phyloP scores from a whole-genome alignment of 495 filamentous ascomycete species.

The Hyaloscypha variabilis region DNA sequence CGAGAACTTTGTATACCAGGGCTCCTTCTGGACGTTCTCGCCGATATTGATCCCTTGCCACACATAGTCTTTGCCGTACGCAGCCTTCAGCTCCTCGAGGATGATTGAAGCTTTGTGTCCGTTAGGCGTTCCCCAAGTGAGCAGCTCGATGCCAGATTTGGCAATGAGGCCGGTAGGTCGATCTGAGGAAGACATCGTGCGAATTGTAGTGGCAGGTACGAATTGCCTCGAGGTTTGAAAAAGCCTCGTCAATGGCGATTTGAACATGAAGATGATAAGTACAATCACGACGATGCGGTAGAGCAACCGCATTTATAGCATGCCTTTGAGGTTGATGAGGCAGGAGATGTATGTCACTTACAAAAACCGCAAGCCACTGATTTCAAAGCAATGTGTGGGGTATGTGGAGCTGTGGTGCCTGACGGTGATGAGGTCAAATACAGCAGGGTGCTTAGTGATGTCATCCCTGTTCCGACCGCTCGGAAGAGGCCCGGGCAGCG shows the following conservation, averaged over 20 bases:
- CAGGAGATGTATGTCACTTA: background rate
- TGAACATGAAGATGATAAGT: conserved; percentile 22
- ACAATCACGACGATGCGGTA: conserved; percentile 6
- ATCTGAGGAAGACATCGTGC: conserved; percentile 32
- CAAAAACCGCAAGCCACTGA: background rate
- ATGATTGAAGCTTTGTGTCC: conserved; percentile 71
- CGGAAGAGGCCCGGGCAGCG: background rate
- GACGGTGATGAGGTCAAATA: background rate
- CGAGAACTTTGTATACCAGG: conserved; percentile 64
- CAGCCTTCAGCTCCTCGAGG: conserved; percentile 72
- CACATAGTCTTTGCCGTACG: conserved; percentile 59
- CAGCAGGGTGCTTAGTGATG: background rate
- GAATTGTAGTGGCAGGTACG: conserved; percentile 8
- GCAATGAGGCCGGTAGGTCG: conserved; percentile 53
- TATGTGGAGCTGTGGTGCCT: background rate
- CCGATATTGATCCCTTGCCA: conserved; percentile 67
- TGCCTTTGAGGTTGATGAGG: background rate
- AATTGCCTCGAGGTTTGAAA: conserved; percentile 28
- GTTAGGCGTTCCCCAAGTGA: conserved; percentile 53
- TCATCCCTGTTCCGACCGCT: background rate
- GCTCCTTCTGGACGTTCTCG: conserved; percentile 78
- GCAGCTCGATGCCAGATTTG: conserved; percentile 58
- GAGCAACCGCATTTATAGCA: conserved; percentile 16
- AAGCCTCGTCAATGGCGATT: conserved; percentile 18
- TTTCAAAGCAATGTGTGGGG: background rate